phyloP scores from a whole-genome alignment of 2,329 filamentous ascomycete genomes.

The Neodidymelliopsis sp. region DNA sequence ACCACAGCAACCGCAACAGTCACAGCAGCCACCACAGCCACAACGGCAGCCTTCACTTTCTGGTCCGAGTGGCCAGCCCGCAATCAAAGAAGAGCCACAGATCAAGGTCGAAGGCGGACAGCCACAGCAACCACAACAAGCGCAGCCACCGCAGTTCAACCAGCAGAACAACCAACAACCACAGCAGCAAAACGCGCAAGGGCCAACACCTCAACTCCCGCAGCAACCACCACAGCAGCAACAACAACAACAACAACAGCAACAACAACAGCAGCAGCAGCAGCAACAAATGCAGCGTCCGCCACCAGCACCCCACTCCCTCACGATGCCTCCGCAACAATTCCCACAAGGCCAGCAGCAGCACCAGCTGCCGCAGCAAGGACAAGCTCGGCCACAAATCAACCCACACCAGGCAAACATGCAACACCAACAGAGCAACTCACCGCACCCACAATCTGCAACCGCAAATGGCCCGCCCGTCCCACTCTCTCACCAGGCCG shows the following conservation, averaged over 20 bases:
- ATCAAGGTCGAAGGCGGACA: conserved; percentile 48
- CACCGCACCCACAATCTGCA: conserved; percentile 48
- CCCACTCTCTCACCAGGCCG: conserved; percentile 55
- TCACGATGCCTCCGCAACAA: conserved; percentile 39
- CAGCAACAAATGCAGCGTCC: conserved; percentile 36
- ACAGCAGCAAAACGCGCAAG: conserved; percentile 28
- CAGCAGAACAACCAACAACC: conserved; percentile 33
- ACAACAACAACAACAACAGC: conserved; percentile 27
- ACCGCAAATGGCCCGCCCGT: conserved; percentile 44
- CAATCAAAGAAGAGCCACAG: conserved; percentile 44
- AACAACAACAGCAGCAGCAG: conserved; percentile 29
- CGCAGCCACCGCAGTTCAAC: conserved; percentile 36
- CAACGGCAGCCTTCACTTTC: conserved; percentile 41
- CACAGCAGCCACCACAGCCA: conserved; percentile 38
- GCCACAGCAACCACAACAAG: conserved; percentile 25
- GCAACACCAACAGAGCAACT: conserved; percentile 45
- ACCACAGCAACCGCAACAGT: conserved; percentile 23
- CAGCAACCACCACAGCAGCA: conserved; percentile 20
- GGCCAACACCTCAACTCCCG: conserved; percentile 24
- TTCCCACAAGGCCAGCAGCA: conserved; percentile 39
- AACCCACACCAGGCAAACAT: conserved; percentile 47
- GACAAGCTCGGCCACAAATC: conserved; percentile 45
- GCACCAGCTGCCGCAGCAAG: conserved; percentile 38
- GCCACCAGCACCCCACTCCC: conserved; percentile 39
- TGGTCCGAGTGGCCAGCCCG: conserved; percentile 31